Evolutionary conservation across 2,329 filamentous ascomycete species (phyloP).

Genomic region (Rhynchosporium secalis): DNA sequence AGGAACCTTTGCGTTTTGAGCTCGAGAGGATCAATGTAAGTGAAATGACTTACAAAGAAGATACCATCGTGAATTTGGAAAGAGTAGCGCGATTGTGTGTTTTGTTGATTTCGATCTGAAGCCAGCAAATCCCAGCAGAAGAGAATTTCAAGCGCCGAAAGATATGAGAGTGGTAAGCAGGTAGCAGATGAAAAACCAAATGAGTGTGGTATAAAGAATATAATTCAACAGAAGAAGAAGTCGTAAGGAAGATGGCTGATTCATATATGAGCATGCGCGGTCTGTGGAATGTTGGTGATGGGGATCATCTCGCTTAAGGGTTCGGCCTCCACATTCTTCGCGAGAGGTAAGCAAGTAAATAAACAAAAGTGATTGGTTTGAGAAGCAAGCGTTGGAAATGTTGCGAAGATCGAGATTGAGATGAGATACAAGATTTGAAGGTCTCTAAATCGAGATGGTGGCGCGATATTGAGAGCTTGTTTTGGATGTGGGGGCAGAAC

Average conservation of each 20-base stretch:
- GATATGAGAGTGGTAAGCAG: not conserved
- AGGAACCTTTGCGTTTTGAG: not conserved
- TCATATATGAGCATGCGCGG: constrained; percentile 8
- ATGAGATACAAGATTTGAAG: not conserved
- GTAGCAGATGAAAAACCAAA: constrained; percentile 6
- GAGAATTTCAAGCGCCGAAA: not conserved
- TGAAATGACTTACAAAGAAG: not conserved
- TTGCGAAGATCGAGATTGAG: not conserved
- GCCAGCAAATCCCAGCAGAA: not conserved
- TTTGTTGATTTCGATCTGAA: constrained; percentile 1
- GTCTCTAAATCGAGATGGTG: not conserved
- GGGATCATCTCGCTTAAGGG: not conserved
- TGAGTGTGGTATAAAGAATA: constrained; percentile 4
- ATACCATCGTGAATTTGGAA: not conserved
- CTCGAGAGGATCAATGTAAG: not conserved
- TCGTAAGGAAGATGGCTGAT: not conserved
- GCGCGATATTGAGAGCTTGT: not conserved
- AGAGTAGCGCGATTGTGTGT: not conserved
- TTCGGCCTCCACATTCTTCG: constrained; percentile 10
- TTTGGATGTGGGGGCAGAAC: not conserved
- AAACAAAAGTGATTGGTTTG: not conserved
- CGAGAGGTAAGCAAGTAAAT: constrained; percentile 1
- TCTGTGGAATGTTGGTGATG: constrained; percentile 11
- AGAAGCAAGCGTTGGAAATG: not conserved
- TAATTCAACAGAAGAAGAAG: not conserved